These are phyloP conservation scores for Umbilicus rupestris DNA, from an alignment of 164 flowering plant genomes.

Conservation along the genomic window DNA sequence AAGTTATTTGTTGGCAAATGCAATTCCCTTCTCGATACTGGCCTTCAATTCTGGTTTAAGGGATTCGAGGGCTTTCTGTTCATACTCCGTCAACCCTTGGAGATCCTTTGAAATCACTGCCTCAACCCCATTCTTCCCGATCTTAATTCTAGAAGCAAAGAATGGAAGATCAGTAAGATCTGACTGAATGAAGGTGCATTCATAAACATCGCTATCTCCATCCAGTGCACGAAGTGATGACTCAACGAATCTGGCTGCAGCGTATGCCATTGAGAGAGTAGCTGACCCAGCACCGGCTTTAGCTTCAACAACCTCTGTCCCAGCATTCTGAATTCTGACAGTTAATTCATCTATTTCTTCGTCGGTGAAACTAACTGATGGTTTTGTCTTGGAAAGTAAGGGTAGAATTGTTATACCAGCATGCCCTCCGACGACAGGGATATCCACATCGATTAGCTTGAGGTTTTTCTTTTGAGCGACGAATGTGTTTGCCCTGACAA, in stretches of 20 bases:
- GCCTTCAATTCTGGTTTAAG: slow-evolving; percentile 63
- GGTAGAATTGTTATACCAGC: slow-evolving; percentile 55
- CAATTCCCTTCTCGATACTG: slow-evolving; percentile 61
- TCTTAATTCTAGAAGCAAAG: slow-evolving; percentile 59
- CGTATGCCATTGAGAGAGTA: slow-evolving; percentile 74
- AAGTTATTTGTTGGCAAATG: slow-evolving; percentile 48
- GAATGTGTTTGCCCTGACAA: slow-evolving; percentile 66
- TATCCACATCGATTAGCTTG: slow-evolving; percentile 57
- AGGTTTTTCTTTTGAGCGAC: slow-evolving; percentile 58
- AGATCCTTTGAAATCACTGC: slow-evolving; percentile 46
- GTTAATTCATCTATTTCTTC: slow-evolving; percentile 48
- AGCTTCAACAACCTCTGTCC: slow-evolving; percentile 72
- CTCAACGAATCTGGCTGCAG: slow-evolving; percentile 72
- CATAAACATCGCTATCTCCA: slow-evolving; percentile 64
- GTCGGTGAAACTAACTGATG: slow-evolving; percentile 48
- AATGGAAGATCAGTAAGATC: slow-evolving; percentile 57
- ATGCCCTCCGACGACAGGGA: slow-evolving; percentile 67
- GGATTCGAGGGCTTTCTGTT: slow-evolving; percentile 51
- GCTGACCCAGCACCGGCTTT: slow-evolving; percentile 76
- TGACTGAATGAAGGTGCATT: slow-evolving; percentile 50
- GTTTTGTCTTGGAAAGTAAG: slow-evolving; percentile 54
- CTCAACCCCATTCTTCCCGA: slow-evolving; percentile 44
- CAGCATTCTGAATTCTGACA: slow-evolving; percentile 60
- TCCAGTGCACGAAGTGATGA: slow-evolving; percentile 68
- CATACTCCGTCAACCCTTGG: slow-evolving; percentile 49